These are phyloP conservation scores for Thalassiosira livingstoniorum DNA, from an alignment of 352 stramenopile species.

Conservation along the genomic window DNA sequence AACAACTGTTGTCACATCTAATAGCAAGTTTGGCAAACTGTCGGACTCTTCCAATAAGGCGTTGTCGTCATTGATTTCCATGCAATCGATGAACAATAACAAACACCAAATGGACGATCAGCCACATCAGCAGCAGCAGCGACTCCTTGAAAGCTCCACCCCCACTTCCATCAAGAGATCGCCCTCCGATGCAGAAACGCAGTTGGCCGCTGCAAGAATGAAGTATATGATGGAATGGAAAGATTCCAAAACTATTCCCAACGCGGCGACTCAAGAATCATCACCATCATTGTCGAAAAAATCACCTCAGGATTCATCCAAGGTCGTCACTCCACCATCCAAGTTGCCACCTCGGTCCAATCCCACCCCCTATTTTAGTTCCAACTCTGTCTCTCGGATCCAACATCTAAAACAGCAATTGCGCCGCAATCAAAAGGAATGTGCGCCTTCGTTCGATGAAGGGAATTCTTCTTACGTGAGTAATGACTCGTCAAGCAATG, in stretches of 20 bases:
- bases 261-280: background rate
- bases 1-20: background rate
- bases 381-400: background rate
- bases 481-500: too few relatives aligned
- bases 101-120: background rate
- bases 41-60: background rate
- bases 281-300: background rate
- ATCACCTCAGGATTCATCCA: background rate
- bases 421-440: background rate
- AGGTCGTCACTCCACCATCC: background rate
- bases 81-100: background rate
- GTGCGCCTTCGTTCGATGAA: background rate
- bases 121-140: background rate
- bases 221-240: slow-evolving; percentile 30
- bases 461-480: too few relatives aligned
- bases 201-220: background rate
- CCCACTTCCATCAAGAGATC: too few relatives aligned
- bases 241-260: background rate
- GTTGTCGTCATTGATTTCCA: background rate
- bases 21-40: background rate
- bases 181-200: slow-evolving; percentile 7
- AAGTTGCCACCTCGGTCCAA: background rate
- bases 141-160: background rate
- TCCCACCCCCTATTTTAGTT: background rate
- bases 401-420: background rate